Percentiles rank a stretch among this genome's conserved stretches.
Evolutionary conservation across 768 basidiomycete genomes (phyloP).

Genomic region (Amanita molliuscula): DNA sequence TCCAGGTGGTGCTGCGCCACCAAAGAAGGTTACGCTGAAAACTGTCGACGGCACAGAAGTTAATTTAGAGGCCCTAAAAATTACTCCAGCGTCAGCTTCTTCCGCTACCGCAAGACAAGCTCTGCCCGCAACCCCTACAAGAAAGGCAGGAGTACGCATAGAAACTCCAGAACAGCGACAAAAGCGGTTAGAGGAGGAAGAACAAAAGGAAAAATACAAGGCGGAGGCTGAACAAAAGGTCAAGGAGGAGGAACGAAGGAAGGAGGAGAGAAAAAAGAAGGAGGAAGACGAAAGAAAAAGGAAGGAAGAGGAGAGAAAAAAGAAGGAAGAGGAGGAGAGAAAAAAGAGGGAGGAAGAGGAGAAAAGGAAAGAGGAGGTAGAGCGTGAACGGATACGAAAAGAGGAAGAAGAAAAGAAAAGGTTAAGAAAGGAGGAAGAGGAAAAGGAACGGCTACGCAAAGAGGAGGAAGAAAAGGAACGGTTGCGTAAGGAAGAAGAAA

Average conservation of each 20-base stretch:
- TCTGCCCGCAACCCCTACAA: slow-evolving; percentile 28
- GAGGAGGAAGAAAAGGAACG: slow-evolving; percentile 19
- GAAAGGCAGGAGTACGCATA: slow-evolving; percentile 41
- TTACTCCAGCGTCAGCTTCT: slow-evolving; percentile 29
- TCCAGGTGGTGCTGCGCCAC: slow-evolving; percentile 32
- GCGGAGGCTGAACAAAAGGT: slow-evolving; percentile 11
- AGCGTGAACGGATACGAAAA: slow-evolving; percentile 18
- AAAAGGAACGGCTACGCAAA: slow-evolving; percentile 26
- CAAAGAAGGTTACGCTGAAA: slow-evolving; percentile 44
- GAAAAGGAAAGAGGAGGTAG: slow-evolving; percentile 23
- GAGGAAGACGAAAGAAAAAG: slow-evolving; percentile 21
- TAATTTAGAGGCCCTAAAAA: slow-evolving; percentile 43
- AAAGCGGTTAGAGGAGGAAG: slow-evolving; percentile 23
- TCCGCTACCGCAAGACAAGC: slow-evolving; percentile 24
- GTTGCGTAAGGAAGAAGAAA: slow-evolving; percentile 19
- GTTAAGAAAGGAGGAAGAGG: slow-evolving; percentile 19
- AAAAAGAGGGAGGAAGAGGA: slow-evolving; percentile 20
- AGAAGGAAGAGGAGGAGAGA: slow-evolving; percentile 18
- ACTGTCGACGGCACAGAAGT: slow-evolving; percentile 56
- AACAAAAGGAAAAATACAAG: slow-evolving; percentile 16
- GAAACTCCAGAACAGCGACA: slow-evolving; percentile 46
- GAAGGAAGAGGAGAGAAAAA: slow-evolving; percentile 26
- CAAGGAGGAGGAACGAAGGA: slow-evolving; percentile 17
- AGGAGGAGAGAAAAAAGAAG: slow-evolving; percentile 32
- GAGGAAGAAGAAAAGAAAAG: slow-evolving; percentile 18